Evolutionary conservation across 2,329 filamentous ascomycete genomes (phyloP), one percentile per base, ranked within the genome.

Genomic region (Pseudopithomyces chartarum): DNA sequence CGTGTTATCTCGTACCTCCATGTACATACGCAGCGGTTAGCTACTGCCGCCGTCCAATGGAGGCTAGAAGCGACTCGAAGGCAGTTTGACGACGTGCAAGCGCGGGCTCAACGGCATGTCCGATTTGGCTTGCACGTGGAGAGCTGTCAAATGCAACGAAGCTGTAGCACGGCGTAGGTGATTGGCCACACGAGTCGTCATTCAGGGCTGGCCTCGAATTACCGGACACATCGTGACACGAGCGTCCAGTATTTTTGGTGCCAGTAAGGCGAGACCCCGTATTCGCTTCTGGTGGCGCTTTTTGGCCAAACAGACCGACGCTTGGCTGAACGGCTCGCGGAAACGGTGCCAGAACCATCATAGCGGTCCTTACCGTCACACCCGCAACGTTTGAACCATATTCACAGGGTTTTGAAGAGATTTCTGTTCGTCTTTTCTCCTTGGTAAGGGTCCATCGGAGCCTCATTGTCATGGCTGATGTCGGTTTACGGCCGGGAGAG

Each of bases 401-500:
- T 36, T 20, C 34, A 34, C 29, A 23, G 17, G n/a, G 22, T 36
- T 36, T 33, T 13, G 4, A 29, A 33, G 17, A 3, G 12, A 20
- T 47, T 20, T 20, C 23, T 20, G 12, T 4, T 19, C 44, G 2
- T 19, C 33, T 34, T 2, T 20, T 19, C 7, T 26, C 3, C n/a
- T 10, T 49, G 17, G 17, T 26, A 36, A 19, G 26, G 26, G 12
- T 17, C 26, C n/a, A 17, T 8, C 19, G 13, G 17, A n/a, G 20
- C 39, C 38, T n/a, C 20, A 39, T 22, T 17, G 34, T 33, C 11
- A 22, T 38, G 32, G 32, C 23, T 20, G 48, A 56, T 22, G 54
- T 56, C 40, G 13, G 38, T 57, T 44, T 57, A 52, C 43, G 53
- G 54, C 54, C 49, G 49, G 49, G 32, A 20, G n/a, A 39, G 49